phyloP scores from a whole-genome alignment of 2,329 filamentous ascomycete genomes.

The Chrysoporthe puriensis region DNA sequence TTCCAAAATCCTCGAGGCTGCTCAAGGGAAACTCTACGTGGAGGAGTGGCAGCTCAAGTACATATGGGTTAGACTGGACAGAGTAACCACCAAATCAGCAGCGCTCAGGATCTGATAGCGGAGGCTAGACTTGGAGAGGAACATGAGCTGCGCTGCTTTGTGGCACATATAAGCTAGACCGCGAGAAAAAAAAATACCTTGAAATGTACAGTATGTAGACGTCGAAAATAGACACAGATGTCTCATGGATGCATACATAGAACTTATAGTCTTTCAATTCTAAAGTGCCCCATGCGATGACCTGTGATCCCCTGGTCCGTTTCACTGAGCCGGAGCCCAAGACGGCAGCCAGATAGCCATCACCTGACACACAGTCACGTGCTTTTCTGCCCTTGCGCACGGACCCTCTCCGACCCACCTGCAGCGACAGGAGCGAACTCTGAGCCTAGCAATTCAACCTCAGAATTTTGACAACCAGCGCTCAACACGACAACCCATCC shows the following conservation, averaged over 20 bases:
- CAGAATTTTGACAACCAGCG: conserved; percentile 3
- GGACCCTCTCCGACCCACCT: background rate
- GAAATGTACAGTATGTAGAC: conserved; percentile 16
- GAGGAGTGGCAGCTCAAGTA: background rate
- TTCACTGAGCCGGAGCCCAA: background rate
- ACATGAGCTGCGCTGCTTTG: background rate
- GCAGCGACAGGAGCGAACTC: background rate
- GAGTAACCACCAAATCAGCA: background rate
- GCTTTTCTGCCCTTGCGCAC: conserved; percentile 13
- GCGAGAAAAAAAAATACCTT: conserved; percentile 22
- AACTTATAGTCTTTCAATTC: background rate
- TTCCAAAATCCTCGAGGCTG: background rate
- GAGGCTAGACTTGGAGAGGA: background rate
- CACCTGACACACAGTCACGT: background rate
- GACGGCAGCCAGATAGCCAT: background rate
- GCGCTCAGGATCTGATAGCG: background rate
- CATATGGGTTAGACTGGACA: background rate
- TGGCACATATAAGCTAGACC: background rate
- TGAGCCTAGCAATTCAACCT: background rate
- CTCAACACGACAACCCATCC: conserved; percentile 7
- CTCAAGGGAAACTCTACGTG: background rate
- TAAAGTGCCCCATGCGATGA: background rate
- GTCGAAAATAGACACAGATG: background rate
- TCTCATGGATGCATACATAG: background rate
- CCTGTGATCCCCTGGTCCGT: background rate